These are phyloP conservation scores for Harringtonia aguacate DNA, from an alignment of 2,329 filamentous ascomycete species.

Conservation along the genomic window DNA sequence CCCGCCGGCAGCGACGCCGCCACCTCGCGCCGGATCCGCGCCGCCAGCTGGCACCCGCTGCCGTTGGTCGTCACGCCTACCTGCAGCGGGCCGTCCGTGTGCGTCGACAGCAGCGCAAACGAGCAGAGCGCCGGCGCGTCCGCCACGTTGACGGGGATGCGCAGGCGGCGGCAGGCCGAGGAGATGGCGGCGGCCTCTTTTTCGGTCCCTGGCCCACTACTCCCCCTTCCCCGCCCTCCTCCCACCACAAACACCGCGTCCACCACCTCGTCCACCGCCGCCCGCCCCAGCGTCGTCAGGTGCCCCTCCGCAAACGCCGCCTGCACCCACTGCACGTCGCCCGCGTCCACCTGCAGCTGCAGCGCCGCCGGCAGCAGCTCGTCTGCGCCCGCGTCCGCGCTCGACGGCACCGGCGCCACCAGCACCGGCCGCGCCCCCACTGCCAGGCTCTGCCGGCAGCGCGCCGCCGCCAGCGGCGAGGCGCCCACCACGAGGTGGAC, in stretches of 20 bases:
- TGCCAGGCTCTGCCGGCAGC: conserved; percentile 69
- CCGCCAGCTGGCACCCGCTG: conserved; percentile 85
- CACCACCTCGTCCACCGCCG: conserved; percentile 66
- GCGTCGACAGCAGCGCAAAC: conserved; percentile 80
- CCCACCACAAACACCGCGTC: conserved; percentile 85
- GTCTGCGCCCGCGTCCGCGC: conserved; percentile 23
- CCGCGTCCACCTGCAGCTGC: conserved; percentile 54
- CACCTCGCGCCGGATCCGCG: conserved; percentile 80
- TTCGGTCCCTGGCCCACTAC: too few relatives aligned
- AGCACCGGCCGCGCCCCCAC: conserved; percentile 75
- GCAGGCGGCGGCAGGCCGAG: conserved; percentile 60
- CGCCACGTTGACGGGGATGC: conserved; percentile 88
- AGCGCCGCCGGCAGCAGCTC: conserved; percentile 44
- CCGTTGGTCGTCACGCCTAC: conserved; percentile 94
- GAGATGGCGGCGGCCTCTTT: conserved; percentile 50
- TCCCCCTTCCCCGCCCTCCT: conserved; percentile 11
- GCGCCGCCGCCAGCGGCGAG: conserved; percentile 75
- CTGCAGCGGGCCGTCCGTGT: conserved; percentile 84
- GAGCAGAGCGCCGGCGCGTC: conserved; percentile 81
- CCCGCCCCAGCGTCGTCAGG: conserved; percentile 65
- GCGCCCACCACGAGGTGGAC: conserved; percentile 79
- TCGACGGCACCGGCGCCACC: conserved; percentile 55
- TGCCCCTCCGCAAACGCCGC: conserved; percentile 60
- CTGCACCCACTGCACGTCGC: conserved; percentile 54
- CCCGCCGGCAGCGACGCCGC: conserved; percentile 65